Evolutionary conservation across 306 rosid genomes (phyloP).

Genomic region (Cucurbita moschata): DNA sequence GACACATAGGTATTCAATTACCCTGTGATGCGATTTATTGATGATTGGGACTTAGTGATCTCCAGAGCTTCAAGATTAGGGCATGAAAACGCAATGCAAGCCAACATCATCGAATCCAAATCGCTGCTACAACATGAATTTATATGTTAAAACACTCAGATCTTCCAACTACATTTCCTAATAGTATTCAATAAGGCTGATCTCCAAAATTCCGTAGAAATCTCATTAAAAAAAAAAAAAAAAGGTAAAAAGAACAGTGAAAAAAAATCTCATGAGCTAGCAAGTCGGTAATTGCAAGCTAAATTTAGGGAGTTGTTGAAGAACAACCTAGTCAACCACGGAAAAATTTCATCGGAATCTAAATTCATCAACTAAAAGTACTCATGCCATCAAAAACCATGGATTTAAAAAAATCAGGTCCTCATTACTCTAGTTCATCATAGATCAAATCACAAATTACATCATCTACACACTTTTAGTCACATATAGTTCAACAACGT

Average conservation of each 20-base stretch:
- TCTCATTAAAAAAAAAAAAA: neutral
- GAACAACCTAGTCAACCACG: neutral
- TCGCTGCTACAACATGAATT: constrained; percentile 35
- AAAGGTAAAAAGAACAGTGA: neutral
- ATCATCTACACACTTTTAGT: neutral
- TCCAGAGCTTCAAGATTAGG: constrained; percentile 75
- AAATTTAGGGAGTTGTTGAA: neutral
- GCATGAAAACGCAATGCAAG: constrained; percentile 88
- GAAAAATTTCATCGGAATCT: neutral
- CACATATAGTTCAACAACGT: neutral
- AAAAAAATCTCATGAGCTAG: neutral
- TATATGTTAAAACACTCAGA: neutral
- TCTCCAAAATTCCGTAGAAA: neutral
- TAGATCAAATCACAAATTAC: constrained; percentile 14
- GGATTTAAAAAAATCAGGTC: neutral
- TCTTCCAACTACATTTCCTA: neutral
- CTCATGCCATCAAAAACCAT: neutral
- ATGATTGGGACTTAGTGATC: constrained; percentile 30
- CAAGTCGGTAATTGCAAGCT: neutral
- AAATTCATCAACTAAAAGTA: neutral
- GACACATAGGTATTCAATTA: constrained; percentile 9
- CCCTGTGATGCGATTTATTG: constrained; percentile 83
- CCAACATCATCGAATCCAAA: constrained; percentile 86
- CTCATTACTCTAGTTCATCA: constrained; percentile 2
- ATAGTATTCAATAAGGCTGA: neutral